phyloP scores from a whole-genome alignment of 495 filamentous ascomycete species.

The Talaromyces stipitatus region DNA sequence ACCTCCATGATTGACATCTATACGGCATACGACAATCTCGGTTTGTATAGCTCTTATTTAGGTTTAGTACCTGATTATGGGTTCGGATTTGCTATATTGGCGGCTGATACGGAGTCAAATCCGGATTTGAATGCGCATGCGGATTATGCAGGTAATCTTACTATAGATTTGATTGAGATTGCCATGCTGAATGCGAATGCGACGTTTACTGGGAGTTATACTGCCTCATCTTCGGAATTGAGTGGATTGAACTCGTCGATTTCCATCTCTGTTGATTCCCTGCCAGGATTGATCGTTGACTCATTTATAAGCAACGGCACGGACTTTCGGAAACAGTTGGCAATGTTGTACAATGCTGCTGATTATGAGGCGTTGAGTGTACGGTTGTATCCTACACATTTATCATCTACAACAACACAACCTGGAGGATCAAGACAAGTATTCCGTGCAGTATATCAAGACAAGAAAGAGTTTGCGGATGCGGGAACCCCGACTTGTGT shows the following conservation, averaged over 20 bases:
- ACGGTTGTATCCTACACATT: constrained; percentile 37
- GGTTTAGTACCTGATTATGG: constrained; percentile 43
- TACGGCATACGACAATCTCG: constrained; percentile 39
- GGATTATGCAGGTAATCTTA: constrained; percentile 18
- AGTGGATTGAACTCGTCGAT: constrained; percentile 12
- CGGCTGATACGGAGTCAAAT: constrained; percentile 21
- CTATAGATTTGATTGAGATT: constrained; percentile 36
- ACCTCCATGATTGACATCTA: constrained; percentile 41
- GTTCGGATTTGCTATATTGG: constrained; percentile 41
- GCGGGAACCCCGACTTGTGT: constrained; percentile 28
- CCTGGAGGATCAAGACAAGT: constrained; percentile 17
- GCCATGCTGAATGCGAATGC: constrained; percentile 35
- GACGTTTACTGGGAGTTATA: constrained; percentile 37
- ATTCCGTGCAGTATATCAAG: constrained; percentile 40
- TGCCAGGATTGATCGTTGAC: constrained; percentile 40
- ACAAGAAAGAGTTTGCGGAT: constrained; percentile 21
- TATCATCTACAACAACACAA: neutral
- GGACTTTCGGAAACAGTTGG: constrained; percentile 25
- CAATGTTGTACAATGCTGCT: constrained; percentile 20
- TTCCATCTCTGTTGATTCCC: constrained; percentile 25
- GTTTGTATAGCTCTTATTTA: constrained; percentile 36
- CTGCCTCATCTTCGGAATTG: too few species aligned
- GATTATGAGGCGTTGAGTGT: constrained; percentile 27
- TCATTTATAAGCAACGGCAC: constrained; percentile 43
- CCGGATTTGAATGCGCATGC: constrained; percentile 19